Evolutionary conservation across 306 rosid genomes (phyloP), one percentile per base, ranked within the genome.

Genomic region (Glycine tomentella): DNA sequence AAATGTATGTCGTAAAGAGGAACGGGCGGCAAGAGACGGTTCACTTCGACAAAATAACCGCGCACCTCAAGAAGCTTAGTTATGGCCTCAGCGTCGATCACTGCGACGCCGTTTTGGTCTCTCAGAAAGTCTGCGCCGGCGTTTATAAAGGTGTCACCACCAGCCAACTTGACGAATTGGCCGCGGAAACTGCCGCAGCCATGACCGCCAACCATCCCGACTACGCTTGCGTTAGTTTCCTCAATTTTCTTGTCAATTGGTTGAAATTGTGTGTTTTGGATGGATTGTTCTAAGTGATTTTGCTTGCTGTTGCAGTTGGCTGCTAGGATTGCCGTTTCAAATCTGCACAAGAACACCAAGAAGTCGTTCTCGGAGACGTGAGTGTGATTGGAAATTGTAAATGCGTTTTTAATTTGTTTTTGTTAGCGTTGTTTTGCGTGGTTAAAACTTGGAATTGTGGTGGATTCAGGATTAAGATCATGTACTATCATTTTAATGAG

Each of bases 141-240:
- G 98, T 94, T 57, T 94, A 92, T 58, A 95, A 90, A 83, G 99
- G 98, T 1, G 99, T 95, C 17, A 95, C 98, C 56, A 95, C 99
- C 4, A 95, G 94, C 55, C 98, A 93, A 81, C 97, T 95, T 4
- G 99, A 95, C 77, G 98, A 95, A 70, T 81, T 95, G 84, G 98
- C 99, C 0, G 99, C 99, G 2, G 99, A 95, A 88, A 95, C 98
- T 0, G 97, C 99, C 9, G 98, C 98, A 0, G 97, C 97, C 5
- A 74, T 95, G 98, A 95, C 98, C 0, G 91, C 99, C 0, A 93
- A 86, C 63, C 99, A 91, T 62, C 98, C 98, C 4, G 99, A 59
- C 36, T 59, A 59, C 8, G 66, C 66, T 5, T 25, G 42, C n/a
- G 67, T 61, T 61, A 61, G 67, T 31, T 31, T 61, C 8, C 1